phyloP scores from a whole-genome alignment of 495 filamentous ascomycete species.

The Achaetomiella virescens region DNA sequence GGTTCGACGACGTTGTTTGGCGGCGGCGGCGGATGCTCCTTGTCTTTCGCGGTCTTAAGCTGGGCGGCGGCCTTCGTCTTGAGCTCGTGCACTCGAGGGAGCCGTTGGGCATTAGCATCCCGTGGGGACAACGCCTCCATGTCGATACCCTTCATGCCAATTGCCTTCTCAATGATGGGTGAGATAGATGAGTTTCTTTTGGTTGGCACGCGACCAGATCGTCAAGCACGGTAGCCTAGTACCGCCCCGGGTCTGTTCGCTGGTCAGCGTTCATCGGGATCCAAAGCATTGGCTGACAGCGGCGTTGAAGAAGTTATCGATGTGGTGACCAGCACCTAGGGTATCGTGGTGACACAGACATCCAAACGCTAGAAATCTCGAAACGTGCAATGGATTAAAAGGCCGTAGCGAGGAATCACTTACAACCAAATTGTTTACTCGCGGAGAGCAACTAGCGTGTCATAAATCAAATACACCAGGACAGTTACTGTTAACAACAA shows the following conservation, averaged over 20 bases:
- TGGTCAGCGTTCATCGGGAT: background rate
- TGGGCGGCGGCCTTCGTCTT: constrained; percentile 51
- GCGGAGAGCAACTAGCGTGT: background rate
- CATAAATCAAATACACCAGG: too few species aligned
- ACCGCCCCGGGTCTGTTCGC: background rate
- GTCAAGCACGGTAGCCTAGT: background rate
- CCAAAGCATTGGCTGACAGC: too few species aligned
- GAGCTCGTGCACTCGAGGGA: constrained; percentile 40
- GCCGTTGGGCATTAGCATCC: constrained; percentile 56
- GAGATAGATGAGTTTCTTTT: background rate
- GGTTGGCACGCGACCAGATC: background rate
- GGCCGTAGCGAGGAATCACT: background rate
- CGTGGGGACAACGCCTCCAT: constrained; percentile 70
- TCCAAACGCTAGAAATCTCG: too few species aligned
- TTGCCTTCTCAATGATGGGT: constrained; percentile 4
- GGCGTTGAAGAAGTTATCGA: too few species aligned
- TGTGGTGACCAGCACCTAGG: too few species aligned
- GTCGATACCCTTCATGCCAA: constrained; percentile 36
- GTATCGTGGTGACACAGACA: too few species aligned
- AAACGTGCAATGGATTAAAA: too few species aligned
- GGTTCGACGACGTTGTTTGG: constrained; percentile 74
- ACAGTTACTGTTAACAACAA: too few species aligned
- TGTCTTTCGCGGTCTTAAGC: constrained; percentile 52
- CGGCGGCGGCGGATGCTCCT: constrained; percentile 70
- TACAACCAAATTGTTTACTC: background rate